Percentiles rank a stretch among this genome's conserved stretches.
Conservation (phyloP, 1,284 basidiomycete genomes). For the Ustilago sp. region DNA sequence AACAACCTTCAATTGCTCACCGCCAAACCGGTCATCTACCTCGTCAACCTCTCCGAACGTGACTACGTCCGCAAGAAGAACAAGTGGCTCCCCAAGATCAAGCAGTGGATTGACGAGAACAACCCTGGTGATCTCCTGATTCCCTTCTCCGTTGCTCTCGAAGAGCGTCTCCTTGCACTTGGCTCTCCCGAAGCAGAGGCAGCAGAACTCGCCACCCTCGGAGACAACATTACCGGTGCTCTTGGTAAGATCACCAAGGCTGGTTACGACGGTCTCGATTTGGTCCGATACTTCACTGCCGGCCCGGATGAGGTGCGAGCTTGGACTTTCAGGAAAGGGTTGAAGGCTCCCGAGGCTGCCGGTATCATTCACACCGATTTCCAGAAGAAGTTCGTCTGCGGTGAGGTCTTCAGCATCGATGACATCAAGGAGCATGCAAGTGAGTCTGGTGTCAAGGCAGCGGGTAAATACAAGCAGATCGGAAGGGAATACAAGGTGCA, state of each 20-base stretch:
- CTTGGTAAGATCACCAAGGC: constrained; percentile 68
- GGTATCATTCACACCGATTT: constrained; percentile 98
- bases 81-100: constrained; percentile 99
- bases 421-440: constrained; percentile 92
- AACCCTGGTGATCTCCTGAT: constrained; percentile 96
- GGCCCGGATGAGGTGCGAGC: constrained; percentile 94
- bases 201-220: constrained; percentile 62
- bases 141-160: constrained; percentile 95
- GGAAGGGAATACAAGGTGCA: constrained; percentile 89
- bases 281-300: constrained; percentile 80
- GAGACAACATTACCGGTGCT: constrained; percentile 63
- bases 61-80: constrained; percentile 99
- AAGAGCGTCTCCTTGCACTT: constrained; percentile 82
- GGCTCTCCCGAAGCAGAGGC: constrained; percentile 61
- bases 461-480: constrained; percentile 94
- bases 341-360: constrained; percentile 95
- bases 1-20: constrained; percentile 92
- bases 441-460: constrained; percentile 91
- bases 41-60: constrained; percentile 95
- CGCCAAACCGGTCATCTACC: constrained; percentile 97
- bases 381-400: constrained; percentile 99
- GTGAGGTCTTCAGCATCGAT: constrained; percentile 94
- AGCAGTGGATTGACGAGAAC: constrained; percentile 96
- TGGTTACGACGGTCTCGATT: constrained; percentile 66
- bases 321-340: constrained; percentile 95